A percentile compares a stretch with the other conserved stretches of the same genome.
These are phyloP conservation scores for Austropuccinia psidii DNA, from an alignment of 1,284 basidiomycete genomes.

Conservation along the genomic window DNA sequence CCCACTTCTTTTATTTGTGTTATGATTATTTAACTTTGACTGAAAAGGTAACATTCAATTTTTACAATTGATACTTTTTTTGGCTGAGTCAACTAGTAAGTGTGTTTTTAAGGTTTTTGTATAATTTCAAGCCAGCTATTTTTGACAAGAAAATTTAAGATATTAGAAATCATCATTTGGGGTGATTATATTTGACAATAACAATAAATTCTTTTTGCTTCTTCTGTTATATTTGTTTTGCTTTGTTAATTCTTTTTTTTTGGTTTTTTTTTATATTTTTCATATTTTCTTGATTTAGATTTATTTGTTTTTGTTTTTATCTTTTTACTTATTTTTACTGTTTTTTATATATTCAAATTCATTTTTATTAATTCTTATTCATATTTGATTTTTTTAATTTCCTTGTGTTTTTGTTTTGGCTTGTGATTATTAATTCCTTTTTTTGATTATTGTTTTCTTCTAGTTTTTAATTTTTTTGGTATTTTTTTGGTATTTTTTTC, in stretches of 20 bases:
- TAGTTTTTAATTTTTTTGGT: neutral
- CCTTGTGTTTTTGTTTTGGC: neutral
- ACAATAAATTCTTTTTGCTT: neutral
- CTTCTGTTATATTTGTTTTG: neutral
- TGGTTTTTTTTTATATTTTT: neutral
- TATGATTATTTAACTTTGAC: no score
- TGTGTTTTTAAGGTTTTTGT: no score
- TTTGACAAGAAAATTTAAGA: no score
- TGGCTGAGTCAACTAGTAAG: no score
- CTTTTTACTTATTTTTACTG: neutral
- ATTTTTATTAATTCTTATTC: neutral
- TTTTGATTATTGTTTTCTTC: neutral
- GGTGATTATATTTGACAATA: no score
- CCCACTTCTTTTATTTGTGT: no score
- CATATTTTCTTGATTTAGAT: neutral
- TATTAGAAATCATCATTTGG: no score
- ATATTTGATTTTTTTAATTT: neutral
- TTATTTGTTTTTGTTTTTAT: neutral
- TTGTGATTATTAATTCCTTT: neutral
- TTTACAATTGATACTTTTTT: no score
- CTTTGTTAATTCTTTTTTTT: neutral
- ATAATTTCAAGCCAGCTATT: no score
- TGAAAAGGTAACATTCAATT: no score
- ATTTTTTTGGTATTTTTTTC: neutral
- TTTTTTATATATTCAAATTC: neutral